Conservation (phyloP, 257 asterid species). For the Jasminum sambac region DNA sequence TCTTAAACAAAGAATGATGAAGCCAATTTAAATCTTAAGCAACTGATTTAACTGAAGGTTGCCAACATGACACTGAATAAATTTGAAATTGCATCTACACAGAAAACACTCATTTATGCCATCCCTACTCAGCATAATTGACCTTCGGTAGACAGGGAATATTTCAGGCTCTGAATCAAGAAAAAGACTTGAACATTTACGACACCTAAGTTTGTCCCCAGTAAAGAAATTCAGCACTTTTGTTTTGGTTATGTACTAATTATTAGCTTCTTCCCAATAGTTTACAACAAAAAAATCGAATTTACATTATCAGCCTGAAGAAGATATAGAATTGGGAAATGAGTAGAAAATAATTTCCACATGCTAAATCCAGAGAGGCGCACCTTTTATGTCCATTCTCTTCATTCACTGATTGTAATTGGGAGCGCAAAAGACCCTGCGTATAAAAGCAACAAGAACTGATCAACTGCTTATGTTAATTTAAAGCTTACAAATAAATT, state of each 20-base stretch:
- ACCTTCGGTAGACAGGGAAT: neutral
- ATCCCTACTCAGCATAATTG: neutral
- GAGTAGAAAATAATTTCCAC: constrained; percentile 8
- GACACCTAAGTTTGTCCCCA: neutral
- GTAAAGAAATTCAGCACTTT: constrained; percentile 10
- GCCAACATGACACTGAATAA: neutral
- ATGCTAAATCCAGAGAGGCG: constrained; percentile 15
- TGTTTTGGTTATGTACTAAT: neutral
- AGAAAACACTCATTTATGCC: neutral
- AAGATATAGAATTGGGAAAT: constrained; percentile 8
- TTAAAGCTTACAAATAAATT: constrained; percentile 5
- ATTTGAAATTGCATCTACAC: neutral
- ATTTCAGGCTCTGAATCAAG: neutral
- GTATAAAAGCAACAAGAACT: constrained; percentile 31
- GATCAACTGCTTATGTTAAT: constrained; percentile 7
- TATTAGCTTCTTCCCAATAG: constrained; percentile 3
- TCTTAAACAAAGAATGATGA: neutral
- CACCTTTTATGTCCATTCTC: constrained; percentile 88
- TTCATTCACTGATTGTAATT: constrained; percentile 77
- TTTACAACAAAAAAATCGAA: constrained; percentile 13
- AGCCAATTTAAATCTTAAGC: neutral
- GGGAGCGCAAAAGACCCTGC: constrained; percentile 85
- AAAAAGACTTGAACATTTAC: neutral
- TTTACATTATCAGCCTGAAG: constrained; percentile 14
- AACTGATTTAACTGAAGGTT: neutral